These are phyloP conservation scores for Plantago ovata DNA, from an alignment of 257 asterid genomes.

Conservation along the genomic window DNA sequence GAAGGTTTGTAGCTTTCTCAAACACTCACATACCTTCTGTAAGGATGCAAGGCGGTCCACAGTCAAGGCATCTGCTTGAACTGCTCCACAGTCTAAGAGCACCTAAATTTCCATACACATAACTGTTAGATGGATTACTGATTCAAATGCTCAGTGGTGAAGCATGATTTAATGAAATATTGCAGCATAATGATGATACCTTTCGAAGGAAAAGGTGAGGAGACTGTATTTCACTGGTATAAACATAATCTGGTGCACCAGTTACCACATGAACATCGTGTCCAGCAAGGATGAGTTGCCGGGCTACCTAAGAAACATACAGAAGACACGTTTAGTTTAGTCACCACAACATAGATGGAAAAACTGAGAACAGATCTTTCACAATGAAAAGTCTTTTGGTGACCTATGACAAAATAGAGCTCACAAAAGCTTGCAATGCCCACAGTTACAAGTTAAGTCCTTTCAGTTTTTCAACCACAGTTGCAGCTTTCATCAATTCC, in stretches of 20 bases:
- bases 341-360: slow-evolving; percentile 4
- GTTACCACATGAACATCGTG: slow-evolving; percentile 95
- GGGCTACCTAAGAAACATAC: slow-evolving; percentile 56
- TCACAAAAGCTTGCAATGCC: no score
- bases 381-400: no score
- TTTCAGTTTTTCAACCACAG: not conserved
- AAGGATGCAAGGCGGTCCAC: slow-evolving; percentile 98
- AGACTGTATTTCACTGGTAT: slow-evolving; percentile 74
- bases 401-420: no score
- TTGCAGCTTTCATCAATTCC: not conserved
- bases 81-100: slow-evolving; percentile 96
- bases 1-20: not conserved
- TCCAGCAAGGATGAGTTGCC: slow-evolving; percentile 88
- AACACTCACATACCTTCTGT: slow-evolving; percentile 50
- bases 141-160: not conserved
- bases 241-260: slow-evolving; percentile 95
- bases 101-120: slow-evolving; percentile 41
- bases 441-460: no score
- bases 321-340: not conserved
- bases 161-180: not conserved
- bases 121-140: not conserved
- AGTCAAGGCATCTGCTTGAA: slow-evolving; percentile 99
- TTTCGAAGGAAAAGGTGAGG: slow-evolving; percentile 82
- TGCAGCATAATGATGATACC: slow-evolving; percentile 30
- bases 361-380: not conserved